phyloP scores from a whole-genome alignment of 352 stramenopile genomes.

The Pythium aristosporum region DNA sequence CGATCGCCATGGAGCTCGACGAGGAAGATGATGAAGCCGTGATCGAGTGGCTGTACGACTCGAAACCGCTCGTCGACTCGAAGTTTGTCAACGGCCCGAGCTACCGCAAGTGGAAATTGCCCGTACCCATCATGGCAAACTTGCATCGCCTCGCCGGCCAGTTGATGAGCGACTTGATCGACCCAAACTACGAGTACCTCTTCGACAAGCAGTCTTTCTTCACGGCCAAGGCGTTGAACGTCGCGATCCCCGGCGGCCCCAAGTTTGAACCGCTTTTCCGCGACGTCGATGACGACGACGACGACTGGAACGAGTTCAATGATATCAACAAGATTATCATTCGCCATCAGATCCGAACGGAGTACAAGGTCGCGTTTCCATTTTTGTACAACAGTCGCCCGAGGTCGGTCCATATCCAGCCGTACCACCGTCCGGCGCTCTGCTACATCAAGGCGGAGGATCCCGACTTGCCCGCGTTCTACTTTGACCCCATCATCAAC shows the following conservation, averaged over 20 bases:
- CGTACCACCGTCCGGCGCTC: conserved; percentile 96
- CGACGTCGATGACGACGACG: conserved; percentile 97
- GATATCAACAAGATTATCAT: conserved; percentile 99
- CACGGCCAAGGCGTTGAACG: conserved; percentile 99
- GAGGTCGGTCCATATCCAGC: conserved; percentile 92
- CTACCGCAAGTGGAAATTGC: conserved; percentile 97
- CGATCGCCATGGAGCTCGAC: conserved; percentile 97
- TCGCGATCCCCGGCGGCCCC: conserved; percentile 97
- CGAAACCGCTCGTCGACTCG: conserved; percentile 89
- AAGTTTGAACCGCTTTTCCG: conserved; percentile 99
- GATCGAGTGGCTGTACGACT: conserved; percentile 99
- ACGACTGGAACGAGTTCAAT: conserved; percentile 99
- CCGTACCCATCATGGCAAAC: conserved; percentile 97
- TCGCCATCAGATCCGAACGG: conserved; percentile 97
- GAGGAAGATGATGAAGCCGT: conserved; percentile 94
- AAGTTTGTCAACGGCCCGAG: conserved; percentile 97
- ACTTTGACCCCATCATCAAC: conserved; percentile 97
- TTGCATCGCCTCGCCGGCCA: conserved; percentile 96
- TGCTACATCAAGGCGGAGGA: conserved; percentile 98
- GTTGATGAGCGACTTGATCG: conserved; percentile 95
- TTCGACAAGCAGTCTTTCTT: conserved; percentile 98
- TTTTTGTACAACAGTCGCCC: conserved; percentile 99
- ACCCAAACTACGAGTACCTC: conserved; percentile 95
- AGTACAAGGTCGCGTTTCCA: conserved; percentile 99
- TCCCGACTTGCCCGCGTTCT: conserved; percentile 95